Conservation (phyloP, 2,329 filamentous ascomycete genomes). For the Xenoacremonium recifei region DNA sequence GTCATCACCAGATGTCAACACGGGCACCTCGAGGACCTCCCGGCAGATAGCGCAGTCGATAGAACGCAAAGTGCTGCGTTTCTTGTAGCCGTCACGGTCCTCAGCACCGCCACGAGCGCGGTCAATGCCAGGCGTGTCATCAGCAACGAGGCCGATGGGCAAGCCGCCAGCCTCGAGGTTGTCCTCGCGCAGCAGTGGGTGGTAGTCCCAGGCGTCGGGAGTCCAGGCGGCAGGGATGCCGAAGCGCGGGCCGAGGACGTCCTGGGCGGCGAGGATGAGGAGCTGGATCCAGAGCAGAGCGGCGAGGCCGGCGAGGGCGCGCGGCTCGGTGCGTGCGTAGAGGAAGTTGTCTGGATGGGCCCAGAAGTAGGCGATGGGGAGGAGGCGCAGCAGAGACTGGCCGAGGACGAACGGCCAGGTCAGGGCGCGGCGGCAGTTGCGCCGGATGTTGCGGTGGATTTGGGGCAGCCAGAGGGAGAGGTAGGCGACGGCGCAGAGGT, state of each 20-base stretch:
- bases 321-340: slow-evolving; percentile 68
- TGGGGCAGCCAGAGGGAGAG: slow-evolving; percentile 92
- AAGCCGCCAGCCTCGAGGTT: slow-evolving; percentile 75
- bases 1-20: slow-evolving; percentile 61
- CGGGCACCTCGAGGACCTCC: slow-evolving; percentile 85
- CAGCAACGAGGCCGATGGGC: slow-evolving; percentile 66
- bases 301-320: slow-evolving; percentile 57
- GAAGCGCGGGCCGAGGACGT: slow-evolving; percentile 84
- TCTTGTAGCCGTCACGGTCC: slow-evolving; percentile 35
- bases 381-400: slow-evolving; percentile 73
- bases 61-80: slow-evolving; percentile 37
- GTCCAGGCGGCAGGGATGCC: slow-evolving; percentile 70
- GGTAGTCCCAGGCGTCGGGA: slow-evolving; percentile 88
- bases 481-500: slow-evolving; percentile 69
- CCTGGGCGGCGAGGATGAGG: slow-evolving; percentile 74
- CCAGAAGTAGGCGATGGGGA: slow-evolving; percentile 86
- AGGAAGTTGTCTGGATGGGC: slow-evolving; percentile 75
- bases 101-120: slow-evolving; percentile 26
- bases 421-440: slow-evolving; percentile 90
- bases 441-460: slow-evolving; percentile 83
- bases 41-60: slow-evolving; percentile 97
- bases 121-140: slow-evolving; percentile 25
- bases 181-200: slow-evolving; percentile 83
- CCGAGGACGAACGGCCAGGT: slow-evolving; percentile 87
- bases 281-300: slow-evolving; percentile 90